These are phyloP conservation scores for Coemansia sp. DNA, from an alignment of 192 early-diverging fungal species.

Conservation along the genomic window DNA sequence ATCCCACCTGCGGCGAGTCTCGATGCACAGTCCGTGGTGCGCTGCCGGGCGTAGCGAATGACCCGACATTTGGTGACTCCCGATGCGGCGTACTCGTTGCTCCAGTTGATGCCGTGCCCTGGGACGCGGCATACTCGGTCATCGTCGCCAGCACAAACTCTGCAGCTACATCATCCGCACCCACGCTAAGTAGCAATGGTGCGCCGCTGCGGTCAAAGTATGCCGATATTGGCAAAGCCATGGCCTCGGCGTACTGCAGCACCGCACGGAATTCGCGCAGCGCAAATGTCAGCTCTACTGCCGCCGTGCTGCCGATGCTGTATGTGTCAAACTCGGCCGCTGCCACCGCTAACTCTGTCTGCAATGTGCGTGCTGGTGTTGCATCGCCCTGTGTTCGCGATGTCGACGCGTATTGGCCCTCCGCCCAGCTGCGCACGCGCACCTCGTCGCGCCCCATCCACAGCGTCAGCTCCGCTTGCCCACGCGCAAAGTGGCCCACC, in stretches of 20 bases:
- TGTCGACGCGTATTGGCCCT: slow-evolving; percentile 18
- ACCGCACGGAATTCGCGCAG: slow-evolving; percentile 51
- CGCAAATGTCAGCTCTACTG: slow-evolving; percentile 48
- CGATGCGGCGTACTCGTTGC: slow-evolving; percentile 13
- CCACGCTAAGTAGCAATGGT: slow-evolving; percentile 43
- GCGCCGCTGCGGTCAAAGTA: slow-evolving; percentile 43
- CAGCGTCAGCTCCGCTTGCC: slow-evolving; percentile 50
- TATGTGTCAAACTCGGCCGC: slow-evolving; percentile 52
- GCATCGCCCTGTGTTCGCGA: slow-evolving; percentile 23
- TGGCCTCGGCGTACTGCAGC: slow-evolving; percentile 49
- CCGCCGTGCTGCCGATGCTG: slow-evolving; percentile 15
- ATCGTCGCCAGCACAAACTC: slow-evolving; percentile 52
- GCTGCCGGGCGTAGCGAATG: slow-evolving; percentile 3
- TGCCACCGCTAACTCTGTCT: slow-evolving; percentile 44
- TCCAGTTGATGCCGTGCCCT: background rate
- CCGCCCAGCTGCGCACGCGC: slow-evolving; percentile 42
- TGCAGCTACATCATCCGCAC: slow-evolving; percentile 21
- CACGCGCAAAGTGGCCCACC: slow-evolving; percentile 51
- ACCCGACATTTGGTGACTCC: background rate
- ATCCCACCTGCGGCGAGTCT: slow-evolving; percentile 4
- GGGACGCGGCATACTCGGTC: slow-evolving; percentile 21
- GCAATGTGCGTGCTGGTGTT: slow-evolving; percentile 27
- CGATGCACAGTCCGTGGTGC: background rate
- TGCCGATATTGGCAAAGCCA: slow-evolving; percentile 38
- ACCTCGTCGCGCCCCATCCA: slow-evolving; percentile 32